A percentile compares a stretch with the other conserved stretches of the same genome.
These are phyloP conservation scores for Jatropha curcas DNA, from an alignment of 345 rosid species.

Conservation along the genomic window DNA sequence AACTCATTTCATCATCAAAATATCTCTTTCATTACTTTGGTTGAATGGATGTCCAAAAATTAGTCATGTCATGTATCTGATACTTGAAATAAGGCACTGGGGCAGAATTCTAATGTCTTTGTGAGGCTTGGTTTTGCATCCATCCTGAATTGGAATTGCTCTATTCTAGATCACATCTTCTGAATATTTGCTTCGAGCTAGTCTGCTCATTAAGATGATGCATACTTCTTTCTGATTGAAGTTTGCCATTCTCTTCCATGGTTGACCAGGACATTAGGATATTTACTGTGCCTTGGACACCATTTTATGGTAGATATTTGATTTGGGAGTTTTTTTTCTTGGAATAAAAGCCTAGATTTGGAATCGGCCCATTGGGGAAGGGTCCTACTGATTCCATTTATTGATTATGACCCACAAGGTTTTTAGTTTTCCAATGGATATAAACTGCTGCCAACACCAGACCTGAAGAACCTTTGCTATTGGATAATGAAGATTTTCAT, in stretches of 20 bases:
- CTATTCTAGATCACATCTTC: background rate
- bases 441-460: background rate
- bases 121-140: background rate
- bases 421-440: background rate
- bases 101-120: background rate
- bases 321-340: background rate
- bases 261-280: too few species aligned
- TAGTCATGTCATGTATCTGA: background rate
- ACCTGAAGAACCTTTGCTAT: background rate
- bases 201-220: background rate
- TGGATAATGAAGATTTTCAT: background rate
- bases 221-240: background rate
- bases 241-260: too few species aligned
- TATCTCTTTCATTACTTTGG: background rate
- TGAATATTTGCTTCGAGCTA: background rate
- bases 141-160: background rate
- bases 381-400: background rate
- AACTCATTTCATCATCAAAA: background rate
- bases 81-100: too few species aligned
- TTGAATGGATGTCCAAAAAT: background rate
- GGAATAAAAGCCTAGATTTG: background rate
- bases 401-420: too few species aligned
- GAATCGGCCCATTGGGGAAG: background rate
- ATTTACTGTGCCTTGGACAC: background rate
- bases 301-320: background rate